Conservation (phyloP, 257 asterid species). For the Nicotiana benthamiana region DNA sequence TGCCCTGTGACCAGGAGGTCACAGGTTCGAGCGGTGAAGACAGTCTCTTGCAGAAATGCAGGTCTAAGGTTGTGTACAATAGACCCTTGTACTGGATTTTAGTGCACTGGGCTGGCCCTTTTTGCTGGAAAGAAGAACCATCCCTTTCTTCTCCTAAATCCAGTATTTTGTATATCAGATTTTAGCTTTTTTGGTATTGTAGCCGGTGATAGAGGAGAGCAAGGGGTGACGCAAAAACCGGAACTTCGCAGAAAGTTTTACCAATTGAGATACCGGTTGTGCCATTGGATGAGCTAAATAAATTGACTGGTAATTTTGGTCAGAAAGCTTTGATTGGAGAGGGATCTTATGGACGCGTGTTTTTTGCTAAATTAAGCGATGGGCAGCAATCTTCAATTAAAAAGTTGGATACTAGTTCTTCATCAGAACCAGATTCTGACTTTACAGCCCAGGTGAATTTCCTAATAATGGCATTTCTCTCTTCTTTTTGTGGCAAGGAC, state of each 20-base stretch:
- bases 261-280: conserved; percentile 71
- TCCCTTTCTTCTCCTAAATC: too few relatives aligned
- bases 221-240: conserved; percentile 45
- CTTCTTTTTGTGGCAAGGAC: background rate
- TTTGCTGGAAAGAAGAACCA: too few relatives aligned
- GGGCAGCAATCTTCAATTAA: conserved; percentile 64
- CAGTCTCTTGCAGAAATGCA: too few relatives aligned
- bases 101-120: too few relatives aligned
- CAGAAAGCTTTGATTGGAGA: conserved; percentile 21
- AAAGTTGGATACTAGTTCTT: conserved; percentile 55
- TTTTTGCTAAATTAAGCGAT: conserved; percentile 38
- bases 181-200: background rate
- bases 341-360: conserved; percentile 22
- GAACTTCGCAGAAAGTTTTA: conserved; percentile 55
- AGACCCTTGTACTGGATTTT: too few relatives aligned
- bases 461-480: background rate
- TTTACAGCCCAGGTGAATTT: conserved; percentile 55
- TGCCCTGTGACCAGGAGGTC: too few relatives aligned
- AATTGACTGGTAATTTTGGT: conserved; percentile 18
- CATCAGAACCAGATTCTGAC: conserved; percentile 57
- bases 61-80: too few relatives aligned
- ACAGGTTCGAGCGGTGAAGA: too few relatives aligned
- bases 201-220: conserved; percentile 61
- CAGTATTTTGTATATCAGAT: background rate
- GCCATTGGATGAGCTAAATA: conserved; percentile 19